Conservation (phyloP, 2,329 filamentous ascomycete species). For the Colletotrichum sansevieriae region DNA sequence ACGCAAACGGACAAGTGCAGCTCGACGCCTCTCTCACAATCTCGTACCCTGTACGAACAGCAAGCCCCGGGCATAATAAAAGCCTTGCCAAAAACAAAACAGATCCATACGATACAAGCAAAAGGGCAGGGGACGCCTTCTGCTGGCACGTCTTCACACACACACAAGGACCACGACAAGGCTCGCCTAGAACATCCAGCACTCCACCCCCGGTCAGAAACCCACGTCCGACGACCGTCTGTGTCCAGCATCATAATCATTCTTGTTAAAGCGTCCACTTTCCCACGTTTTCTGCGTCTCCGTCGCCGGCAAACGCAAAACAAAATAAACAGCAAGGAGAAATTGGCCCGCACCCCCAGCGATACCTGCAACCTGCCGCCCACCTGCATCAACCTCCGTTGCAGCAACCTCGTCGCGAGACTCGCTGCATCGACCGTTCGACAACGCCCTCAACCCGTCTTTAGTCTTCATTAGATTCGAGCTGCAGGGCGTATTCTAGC, state of each 20-base stretch:
- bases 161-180: neutral
- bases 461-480: constrained; percentile 39
- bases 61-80: constrained; percentile 7
- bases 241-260: neutral
- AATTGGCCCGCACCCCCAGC: neutral
- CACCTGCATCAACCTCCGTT: constrained; percentile 23
- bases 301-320: neutral
- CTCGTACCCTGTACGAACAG: neutral
- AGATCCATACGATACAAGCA: neutral
- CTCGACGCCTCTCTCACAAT: too few species aligned
- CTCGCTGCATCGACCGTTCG: constrained; percentile 6
- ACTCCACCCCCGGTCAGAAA: constrained; percentile 17
- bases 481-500: constrained; percentile 23
- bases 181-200: constrained; percentile 1
- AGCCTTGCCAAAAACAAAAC: neutral
- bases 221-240: constrained; percentile 13
- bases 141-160: neutral
- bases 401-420: constrained; percentile 2
- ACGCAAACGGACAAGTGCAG: constrained; percentile 16
- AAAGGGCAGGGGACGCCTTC: neutral
- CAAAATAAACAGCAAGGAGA: neutral
- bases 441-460: constrained; percentile 1
- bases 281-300: constrained; percentile 9
- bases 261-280: constrained; percentile 11
- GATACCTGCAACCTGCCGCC: constrained; percentile 2